Conservation (phyloP, 1,284 basidiomycete species). For the Filobasidium uniguttulatum region DNA sequence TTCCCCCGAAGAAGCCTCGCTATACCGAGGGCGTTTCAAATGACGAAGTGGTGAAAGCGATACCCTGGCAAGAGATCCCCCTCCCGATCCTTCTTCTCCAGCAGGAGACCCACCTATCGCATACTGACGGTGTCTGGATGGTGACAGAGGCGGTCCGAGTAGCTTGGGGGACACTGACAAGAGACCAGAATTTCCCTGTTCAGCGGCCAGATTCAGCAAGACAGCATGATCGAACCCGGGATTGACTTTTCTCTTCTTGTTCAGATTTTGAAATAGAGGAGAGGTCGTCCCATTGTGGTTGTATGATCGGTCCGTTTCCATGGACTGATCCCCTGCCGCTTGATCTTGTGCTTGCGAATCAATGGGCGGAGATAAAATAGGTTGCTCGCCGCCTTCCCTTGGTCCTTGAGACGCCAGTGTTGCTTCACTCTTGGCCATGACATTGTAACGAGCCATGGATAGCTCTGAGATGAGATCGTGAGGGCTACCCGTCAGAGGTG, state of each 20-base stretch:
- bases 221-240: constrained; percentile 6
- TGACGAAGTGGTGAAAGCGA: background rate
- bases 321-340: background rate
- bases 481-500: background rate
- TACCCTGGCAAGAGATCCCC: no score
- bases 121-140: no score
- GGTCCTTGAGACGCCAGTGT: background rate
- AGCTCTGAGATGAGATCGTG: background rate
- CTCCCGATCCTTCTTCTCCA: no score
- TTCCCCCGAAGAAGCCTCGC: background rate
- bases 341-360: background rate
- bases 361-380: background rate
- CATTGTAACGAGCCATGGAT: background rate
- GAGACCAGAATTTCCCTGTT: constrained; percentile 11
- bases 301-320: background rate
- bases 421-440: background rate
- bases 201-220: constrained; percentile 4
- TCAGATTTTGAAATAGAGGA: background rate
- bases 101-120: no score
- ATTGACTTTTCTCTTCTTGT: no score
- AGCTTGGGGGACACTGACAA: constrained; percentile 4
- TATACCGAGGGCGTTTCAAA: background rate
- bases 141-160: background rate
- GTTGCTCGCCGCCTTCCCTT: background rate
- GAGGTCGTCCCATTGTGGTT: background rate